A percentile compares a stretch with the other conserved stretches of the same genome.
Conservation (phyloP, 257 asterid species). For the Penstemon eatonii region DNA sequence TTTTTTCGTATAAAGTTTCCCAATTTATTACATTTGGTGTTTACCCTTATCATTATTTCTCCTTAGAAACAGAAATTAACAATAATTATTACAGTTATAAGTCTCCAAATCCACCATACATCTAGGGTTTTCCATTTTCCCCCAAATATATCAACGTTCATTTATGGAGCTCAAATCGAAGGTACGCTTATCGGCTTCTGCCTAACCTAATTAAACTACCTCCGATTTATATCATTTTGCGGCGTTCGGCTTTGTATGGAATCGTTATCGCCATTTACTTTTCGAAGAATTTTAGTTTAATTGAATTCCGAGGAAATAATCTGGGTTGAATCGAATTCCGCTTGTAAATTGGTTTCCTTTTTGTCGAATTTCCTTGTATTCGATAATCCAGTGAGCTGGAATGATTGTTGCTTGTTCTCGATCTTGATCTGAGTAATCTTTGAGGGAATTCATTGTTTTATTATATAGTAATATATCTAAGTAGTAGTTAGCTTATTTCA, state of each 20-base stretch:
- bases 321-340: constrained; percentile 26
- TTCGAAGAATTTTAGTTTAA: background rate
- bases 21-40: background rate
- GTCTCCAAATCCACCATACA: constrained; percentile 22
- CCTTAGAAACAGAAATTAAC: constrained; percentile 1
- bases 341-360: constrained; percentile 16
- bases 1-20: constrained; percentile 9
- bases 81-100: constrained; percentile 15
- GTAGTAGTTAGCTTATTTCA: constrained; percentile 19
- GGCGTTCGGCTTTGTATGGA: constrained; percentile 1
- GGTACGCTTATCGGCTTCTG: constrained; percentile 49
- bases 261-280: background rate
- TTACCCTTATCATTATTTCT: background rate
- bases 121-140: constrained; percentile 38
- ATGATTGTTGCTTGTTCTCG: constrained; percentile 59
- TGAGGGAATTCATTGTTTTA: constrained; percentile 13
- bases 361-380: constrained; percentile 20
- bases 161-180: constrained; percentile 39
- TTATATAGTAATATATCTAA: background rate
- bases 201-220: constrained; percentile 22
- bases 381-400: constrained; percentile 51
- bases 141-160: constrained; percentile 26
- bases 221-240: constrained; percentile 23
- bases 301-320: constrained; percentile 24
- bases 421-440: constrained; percentile 55